Percentiles rank a stretch among this genome's conserved stretches.
Evolutionary conservation across 805 yeast genomes (phyloP).

Genomic region (Metschnikowia colocasiae): DNA sequence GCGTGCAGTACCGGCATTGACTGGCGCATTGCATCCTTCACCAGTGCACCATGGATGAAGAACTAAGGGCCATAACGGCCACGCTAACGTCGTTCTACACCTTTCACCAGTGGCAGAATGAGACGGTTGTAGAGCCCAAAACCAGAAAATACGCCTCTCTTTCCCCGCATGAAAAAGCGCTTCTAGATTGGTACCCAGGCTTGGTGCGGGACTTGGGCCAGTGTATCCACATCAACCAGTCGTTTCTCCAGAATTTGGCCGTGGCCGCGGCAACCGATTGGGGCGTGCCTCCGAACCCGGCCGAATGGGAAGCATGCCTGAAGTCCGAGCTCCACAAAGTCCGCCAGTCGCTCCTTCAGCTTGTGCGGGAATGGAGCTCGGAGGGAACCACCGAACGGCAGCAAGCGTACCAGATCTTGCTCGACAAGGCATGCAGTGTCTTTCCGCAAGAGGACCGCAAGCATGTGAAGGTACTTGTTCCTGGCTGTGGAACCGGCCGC

Average conservation of each 20-base stretch:
- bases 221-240: constrained; percentile 44
- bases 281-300: constrained; percentile 42
- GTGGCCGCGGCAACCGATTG: constrained; percentile 43
- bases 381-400: constrained; percentile 49
- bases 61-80: constrained; percentile 34
- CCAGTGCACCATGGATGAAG: constrained; percentile 22
- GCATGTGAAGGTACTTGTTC: constrained; percentile 46
- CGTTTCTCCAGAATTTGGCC: constrained; percentile 44
- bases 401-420: constrained; percentile 35
- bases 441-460: constrained; percentile 40
- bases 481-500: constrained; percentile 66
- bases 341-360: constrained; percentile 50
- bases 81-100: constrained; percentile 35
- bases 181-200: constrained; percentile 49
- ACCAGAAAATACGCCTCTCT: constrained; percentile 27
- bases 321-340: constrained; percentile 54
- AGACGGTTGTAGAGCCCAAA: constrained; percentile 33
- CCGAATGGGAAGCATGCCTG: constrained; percentile 41
- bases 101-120: constrained; percentile 32
- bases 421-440: constrained; percentile 28
- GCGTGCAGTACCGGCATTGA: background rate
- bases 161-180: constrained; percentile 34
- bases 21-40: background rate
- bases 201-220: constrained; percentile 39
- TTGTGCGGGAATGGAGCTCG: constrained; percentile 59